Conservation (phyloP, 2,329 filamentous ascomycete species). For the Pestalotiopsis fici region DNA sequence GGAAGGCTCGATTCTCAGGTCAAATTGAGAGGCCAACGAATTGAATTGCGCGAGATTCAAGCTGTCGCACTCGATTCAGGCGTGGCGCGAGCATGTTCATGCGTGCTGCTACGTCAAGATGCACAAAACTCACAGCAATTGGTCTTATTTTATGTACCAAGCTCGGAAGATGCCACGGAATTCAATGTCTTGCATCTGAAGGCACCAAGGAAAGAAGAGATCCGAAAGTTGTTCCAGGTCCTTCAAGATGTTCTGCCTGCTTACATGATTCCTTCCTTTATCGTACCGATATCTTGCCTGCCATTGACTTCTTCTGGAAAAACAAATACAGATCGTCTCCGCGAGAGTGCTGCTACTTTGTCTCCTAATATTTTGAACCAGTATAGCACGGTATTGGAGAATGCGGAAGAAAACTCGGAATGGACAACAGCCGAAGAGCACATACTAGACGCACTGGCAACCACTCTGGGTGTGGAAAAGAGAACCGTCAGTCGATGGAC, state of each 20-base stretch:
- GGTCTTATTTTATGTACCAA: constrained; percentile 69
- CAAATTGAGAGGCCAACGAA: constrained; percentile 77
- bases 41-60: constrained; percentile 79
- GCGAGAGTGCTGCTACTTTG: constrained; percentile 47
- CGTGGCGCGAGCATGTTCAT: constrained; percentile 62
- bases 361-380: constrained; percentile 42
- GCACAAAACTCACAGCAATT: constrained; percentile 51
- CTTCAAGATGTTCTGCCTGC: constrained; percentile 60
- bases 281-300: constrained; percentile 69
- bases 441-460: constrained; percentile 57
- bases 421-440: constrained; percentile 58
- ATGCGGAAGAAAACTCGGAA: constrained; percentile 31
- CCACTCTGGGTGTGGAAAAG: constrained; percentile 45
- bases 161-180: constrained; percentile 8
- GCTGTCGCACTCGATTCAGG: constrained; percentile 55
- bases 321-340: constrained; percentile 61
- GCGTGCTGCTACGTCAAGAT: constrained; percentile 54
- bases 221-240: constrained; percentile 51
- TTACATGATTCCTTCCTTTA: constrained; percentile 79
- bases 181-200: constrained; percentile 41
- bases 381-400: constrained; percentile 27
- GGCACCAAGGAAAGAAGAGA: constrained; percentile 25
- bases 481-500: constrained; percentile 60
- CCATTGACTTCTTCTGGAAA: constrained; percentile 78
- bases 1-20: constrained; percentile 79